Conservation (phyloP, 768 basidiomycete genomes). For the Astraeus odoratus region DNA sequence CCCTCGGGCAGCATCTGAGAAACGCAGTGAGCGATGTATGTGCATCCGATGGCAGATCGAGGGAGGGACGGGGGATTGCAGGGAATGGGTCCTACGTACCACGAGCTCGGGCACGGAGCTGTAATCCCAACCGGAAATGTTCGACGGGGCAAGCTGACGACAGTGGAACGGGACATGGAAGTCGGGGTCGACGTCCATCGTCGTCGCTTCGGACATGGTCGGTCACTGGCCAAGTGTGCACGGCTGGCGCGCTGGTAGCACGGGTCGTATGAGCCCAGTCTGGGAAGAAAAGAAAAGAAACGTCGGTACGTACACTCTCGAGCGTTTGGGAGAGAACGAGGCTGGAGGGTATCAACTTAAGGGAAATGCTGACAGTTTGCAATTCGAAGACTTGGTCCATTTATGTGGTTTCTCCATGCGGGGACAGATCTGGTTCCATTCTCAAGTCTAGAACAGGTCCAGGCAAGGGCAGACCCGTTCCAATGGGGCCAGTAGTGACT, state of each 20-base stretch:
- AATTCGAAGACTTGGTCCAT: background rate
- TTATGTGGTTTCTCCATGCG: constrained; percentile 3
- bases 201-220: background rate
- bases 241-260: background rate
- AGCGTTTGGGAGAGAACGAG: background rate
- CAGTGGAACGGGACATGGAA: constrained; percentile 26
- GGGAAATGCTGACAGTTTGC: background rate
- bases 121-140: constrained; percentile 24
- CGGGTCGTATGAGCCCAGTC: background rate
- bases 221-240: background rate
- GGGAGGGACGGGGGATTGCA: background rate
- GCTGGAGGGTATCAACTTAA: background rate
- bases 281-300: background rate
- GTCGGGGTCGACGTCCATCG: constrained; percentile 14
- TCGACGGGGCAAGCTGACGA: constrained; percentile 22
- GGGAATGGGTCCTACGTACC: constrained; percentile 15
- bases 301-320: background rate
- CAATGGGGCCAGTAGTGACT: background rate
- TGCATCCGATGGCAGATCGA: background rate
- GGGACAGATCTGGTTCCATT: background rate
- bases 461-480: background rate
- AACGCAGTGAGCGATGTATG: background rate
- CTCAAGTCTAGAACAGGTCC: background rate
- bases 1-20: constrained; percentile 16
- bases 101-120: constrained; percentile 19